A percentile compares a stretch with the other conserved stretches of the same genome.
phyloP scores from a whole-genome alignment of 2,329 filamentous ascomycete species.

The Colletotrichum coccodes region DNA sequence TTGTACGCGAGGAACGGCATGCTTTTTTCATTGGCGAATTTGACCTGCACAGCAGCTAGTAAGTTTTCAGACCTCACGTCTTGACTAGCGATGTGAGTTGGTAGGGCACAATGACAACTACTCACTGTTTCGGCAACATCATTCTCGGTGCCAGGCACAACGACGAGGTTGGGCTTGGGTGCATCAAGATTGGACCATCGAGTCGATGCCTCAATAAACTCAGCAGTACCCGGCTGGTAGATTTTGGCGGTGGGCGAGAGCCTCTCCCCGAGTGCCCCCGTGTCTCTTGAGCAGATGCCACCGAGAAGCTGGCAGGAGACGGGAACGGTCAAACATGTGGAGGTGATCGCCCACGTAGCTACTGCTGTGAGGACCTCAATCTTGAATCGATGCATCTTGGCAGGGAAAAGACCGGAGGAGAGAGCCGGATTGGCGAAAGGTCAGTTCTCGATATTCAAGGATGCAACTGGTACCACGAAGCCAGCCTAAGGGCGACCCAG shows the following conservation, averaged over 20 bases:
- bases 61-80: neutral
- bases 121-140: slow-evolving; percentile 60
- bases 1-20: slow-evolving; percentile 64
- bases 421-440: neutral
- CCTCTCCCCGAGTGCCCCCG: slow-evolving; percentile 38
- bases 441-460: neutral
- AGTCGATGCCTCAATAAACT: slow-evolving; percentile 48
- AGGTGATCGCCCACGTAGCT: slow-evolving; percentile 38
- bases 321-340: slow-evolving; percentile 35
- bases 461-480: neutral
- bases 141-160: slow-evolving; percentile 56
- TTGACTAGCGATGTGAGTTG: neutral
- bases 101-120: neutral
- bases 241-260: slow-evolving; percentile 53
- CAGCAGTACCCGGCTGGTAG: slow-evolving; percentile 52
- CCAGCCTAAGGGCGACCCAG: neutral
- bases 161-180: slow-evolving; percentile 56
- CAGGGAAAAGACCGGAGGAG: neutral
- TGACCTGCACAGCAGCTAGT: slow-evolving; percentile 36
- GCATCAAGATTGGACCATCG: slow-evolving; percentile 57
- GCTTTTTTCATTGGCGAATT: slow-evolving; percentile 55
- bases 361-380: slow-evolving; percentile 40
- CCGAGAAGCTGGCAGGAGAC: slow-evolving; percentile 20
- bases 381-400: slow-evolving; percentile 20
- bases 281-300: slow-evolving; percentile 34